phyloP scores from a whole-genome alignment of 148 eudicot genomes.

The Fagopyrum tataricum region DNA sequence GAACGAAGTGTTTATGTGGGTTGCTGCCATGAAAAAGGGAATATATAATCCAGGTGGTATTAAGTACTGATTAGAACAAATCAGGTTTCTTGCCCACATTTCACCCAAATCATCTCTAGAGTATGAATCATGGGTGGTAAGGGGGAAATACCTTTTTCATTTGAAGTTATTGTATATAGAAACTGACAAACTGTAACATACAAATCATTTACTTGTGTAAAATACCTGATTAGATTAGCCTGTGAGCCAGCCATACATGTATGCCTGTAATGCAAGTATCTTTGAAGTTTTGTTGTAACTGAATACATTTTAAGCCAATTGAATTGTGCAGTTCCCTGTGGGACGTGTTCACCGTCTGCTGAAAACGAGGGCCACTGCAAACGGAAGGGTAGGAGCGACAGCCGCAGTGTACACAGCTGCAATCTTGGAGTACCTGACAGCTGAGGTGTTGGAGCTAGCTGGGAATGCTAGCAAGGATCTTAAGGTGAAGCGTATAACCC shows the following conservation, averaged over 20 bases:
- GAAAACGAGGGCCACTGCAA: constrained; percentile 43
- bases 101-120: no score
- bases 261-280: no score
- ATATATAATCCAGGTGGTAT: background rate
- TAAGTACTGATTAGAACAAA: background rate
- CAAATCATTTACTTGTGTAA: no score
- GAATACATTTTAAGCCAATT: background rate
- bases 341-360: constrained; percentile 58
- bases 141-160: no score
- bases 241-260: no score
- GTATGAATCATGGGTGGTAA: no score
- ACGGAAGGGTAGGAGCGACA: constrained; percentile 57
- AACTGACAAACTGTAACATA: no score
- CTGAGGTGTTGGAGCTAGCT: constrained; percentile 57
- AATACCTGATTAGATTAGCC: no score
- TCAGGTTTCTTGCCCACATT: no score
- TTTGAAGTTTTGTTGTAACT: background rate
- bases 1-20: background rate
- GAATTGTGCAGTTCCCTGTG: constrained; percentile 48
- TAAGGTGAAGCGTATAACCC: constrained; percentile 62
- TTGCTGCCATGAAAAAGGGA: background rate
- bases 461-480: constrained; percentile 65
- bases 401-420: constrained; percentile 62
- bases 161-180: no score
- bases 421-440: constrained; percentile 55